Conservation (phyloP, 1,139 yeast genomes). For the Blastobotrys elegans region DNA sequence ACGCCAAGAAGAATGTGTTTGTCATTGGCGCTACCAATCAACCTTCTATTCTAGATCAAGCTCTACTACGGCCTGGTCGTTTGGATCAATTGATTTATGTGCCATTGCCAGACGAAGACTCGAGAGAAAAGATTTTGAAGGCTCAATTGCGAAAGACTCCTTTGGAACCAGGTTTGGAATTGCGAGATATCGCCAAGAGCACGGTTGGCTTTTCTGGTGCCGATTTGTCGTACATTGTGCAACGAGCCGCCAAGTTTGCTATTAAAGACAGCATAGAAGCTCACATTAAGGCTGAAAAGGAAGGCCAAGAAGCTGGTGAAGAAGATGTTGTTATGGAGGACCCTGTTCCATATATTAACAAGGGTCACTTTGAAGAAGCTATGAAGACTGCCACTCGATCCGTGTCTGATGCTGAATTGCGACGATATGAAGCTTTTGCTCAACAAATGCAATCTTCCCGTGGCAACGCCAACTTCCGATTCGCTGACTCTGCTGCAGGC, state of each 20-base stretch:
- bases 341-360: constrained; percentile 92
- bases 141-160: constrained; percentile 99
- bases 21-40: constrained; percentile 99
- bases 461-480: constrained; percentile 55
- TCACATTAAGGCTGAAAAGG: constrained; percentile 43
- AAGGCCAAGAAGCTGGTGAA: constrained; percentile 42
- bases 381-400: constrained; percentile 99
- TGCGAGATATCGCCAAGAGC: constrained; percentile 82
- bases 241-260: constrained; percentile 98
- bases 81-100: constrained; percentile 97
- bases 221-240: constrained; percentile 93
- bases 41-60: constrained; percentile 99
- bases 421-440: constrained; percentile 98
- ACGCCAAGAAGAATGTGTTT: constrained; percentile 96
- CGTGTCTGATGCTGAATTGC: constrained; percentile 93
- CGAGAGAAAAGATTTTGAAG: constrained; percentile 84
- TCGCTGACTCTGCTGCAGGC: constrained; percentile 32
- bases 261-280: constrained; percentile 97
- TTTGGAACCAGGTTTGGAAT: constrained; percentile 91
- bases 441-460: constrained; percentile 95
- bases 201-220: constrained; percentile 99
- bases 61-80: constrained; percentile 98
- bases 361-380: constrained; percentile 94
- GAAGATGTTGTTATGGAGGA: constrained; percentile 64
- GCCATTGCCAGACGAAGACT: constrained; percentile 94